Evolutionary conservation across 2,329 filamentous ascomycete species (phyloP).

Genomic region (Stemphylium beticola): DNA sequence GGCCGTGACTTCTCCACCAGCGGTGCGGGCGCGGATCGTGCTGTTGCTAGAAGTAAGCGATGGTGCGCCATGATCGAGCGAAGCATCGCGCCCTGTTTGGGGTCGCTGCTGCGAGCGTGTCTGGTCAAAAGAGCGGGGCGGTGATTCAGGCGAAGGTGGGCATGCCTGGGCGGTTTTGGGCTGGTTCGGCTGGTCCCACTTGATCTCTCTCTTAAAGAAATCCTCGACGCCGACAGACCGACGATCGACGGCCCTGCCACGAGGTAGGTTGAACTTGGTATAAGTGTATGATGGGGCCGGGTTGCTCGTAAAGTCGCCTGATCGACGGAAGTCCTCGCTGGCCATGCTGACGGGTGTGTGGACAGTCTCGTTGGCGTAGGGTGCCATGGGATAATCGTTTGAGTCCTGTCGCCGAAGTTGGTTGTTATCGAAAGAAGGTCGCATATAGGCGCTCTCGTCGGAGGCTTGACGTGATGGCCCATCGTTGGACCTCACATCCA

Average conservation of each 20-base stretch:
- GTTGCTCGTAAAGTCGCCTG: constrained; percentile 56
- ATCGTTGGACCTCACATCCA: constrained; percentile 47
- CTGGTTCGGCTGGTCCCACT: constrained; percentile 63
- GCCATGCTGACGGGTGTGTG: constrained; percentile 76
- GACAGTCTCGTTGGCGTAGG: constrained; percentile 68
- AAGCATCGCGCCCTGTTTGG: constrained; percentile 20
- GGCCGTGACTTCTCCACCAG: constrained; percentile 70
- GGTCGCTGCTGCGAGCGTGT: constrained; percentile 23
- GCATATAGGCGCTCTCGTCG: constrained; percentile 44
- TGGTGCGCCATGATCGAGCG: constrained; percentile 34
- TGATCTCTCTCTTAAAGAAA: constrained; percentile 58
- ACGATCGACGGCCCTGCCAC: constrained; percentile 79
- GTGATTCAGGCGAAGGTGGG: constrained; percentile 49
- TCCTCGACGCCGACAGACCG: constrained; percentile 49
- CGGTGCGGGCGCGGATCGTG: constrained; percentile 55
- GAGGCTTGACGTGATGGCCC: constrained; percentile 44
- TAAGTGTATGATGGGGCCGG: constrained; percentile 80
- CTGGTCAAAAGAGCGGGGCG: constrained; percentile 46
- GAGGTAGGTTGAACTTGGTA: constrained; percentile 80
- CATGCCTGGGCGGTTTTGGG: constrained; percentile 41
- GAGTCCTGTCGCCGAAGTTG: constrained; percentile 50
- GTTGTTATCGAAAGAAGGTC: constrained; percentile 49
- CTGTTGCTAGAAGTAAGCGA: constrained; percentile 53
- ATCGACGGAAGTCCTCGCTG: constrained; percentile 70
- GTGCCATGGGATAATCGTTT: constrained; percentile 59